Conservation (phyloP, 129 eudicot species). For the sunflower (Helianthus annuus) region HanXRQr2.0-SUNRISE NC_035438.2:46264125-46264624, state of each 20-base stretch:
- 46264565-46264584: neutral
- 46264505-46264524: neutral
- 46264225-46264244: neutral
- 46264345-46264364: neutral
- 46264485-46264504: neutral
- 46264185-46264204: no score
- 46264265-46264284: neutral
- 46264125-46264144: no score
- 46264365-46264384: neutral
- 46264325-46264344: neutral
- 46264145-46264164: no score
- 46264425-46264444: neutral
- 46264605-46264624: neutral
- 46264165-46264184: no score
- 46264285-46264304: neutral
- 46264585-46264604: neutral
- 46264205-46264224: neutral
- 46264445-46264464: neutral
- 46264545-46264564: neutral
- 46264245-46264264: neutral
- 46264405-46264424: neutral
- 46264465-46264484: neutral
- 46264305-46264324: neutral
- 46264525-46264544: neutral
- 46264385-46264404: neutral